Evolutionary conservation across 2,329 filamentous ascomycete genomes (phyloP).

Genomic region (Verticillium dahliae): DNA sequence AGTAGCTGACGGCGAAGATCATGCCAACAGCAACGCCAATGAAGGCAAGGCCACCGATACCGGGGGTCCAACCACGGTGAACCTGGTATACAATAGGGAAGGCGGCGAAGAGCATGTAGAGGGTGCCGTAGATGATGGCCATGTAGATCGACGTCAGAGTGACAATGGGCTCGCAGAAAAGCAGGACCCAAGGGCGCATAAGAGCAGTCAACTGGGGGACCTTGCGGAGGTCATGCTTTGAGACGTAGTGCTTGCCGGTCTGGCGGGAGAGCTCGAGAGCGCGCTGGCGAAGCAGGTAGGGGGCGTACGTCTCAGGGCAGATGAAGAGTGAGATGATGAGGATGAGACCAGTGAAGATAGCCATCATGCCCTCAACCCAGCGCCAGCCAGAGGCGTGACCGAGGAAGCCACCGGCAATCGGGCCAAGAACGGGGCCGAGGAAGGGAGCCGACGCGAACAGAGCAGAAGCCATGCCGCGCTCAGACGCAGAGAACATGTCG

Average conservation of each 20-base stretch:
- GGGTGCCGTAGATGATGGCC: slow-evolving; percentile 49
- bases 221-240: slow-evolving; percentile 36
- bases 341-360: slow-evolving; percentile 52
- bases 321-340: slow-evolving; percentile 46
- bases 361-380: slow-evolving; percentile 58
- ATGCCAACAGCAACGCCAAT: slow-evolving; percentile 60
- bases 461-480: slow-evolving; percentile 51
- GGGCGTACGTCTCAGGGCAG: slow-evolving; percentile 53
- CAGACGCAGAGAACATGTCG: slow-evolving; percentile 50
- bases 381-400: slow-evolving; percentile 54
- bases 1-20: slow-evolving; percentile 46
- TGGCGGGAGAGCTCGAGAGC: slow-evolving; percentile 41
- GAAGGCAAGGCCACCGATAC: slow-evolving; percentile 55
- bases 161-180: slow-evolving; percentile 63
- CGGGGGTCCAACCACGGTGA: slow-evolving; percentile 49
- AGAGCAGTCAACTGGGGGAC: slow-evolving; percentile 42
- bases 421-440: slow-evolving; percentile 53
- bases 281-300: slow-evolving; percentile 46
- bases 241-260: slow-evolving; percentile 50
- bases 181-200: slow-evolving; percentile 56
- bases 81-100: slow-evolving; percentile 58
- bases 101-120: slow-evolving; percentile 49
- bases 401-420: slow-evolving; percentile 57
- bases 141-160: slow-evolving; percentile 57
- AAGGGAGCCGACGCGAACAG: slow-evolving; percentile 59